Evolutionary conservation across 805 yeast species (phyloP).

Genomic region (Kodamaea sagamina): DNA sequence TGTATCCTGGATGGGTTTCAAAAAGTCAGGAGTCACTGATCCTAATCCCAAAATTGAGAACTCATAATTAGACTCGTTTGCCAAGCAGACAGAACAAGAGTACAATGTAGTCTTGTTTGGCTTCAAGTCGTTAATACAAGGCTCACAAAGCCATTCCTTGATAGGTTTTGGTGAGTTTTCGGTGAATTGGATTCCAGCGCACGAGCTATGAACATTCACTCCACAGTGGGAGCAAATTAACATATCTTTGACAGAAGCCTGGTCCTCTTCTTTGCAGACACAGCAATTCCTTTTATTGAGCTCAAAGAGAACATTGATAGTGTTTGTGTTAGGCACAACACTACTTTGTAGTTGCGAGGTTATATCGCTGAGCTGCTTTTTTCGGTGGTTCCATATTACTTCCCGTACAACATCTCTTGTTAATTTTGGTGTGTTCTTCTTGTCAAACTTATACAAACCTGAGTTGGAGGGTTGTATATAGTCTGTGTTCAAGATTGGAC

Average conservation of each 20-base stretch:
- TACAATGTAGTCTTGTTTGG: slow-evolving; percentile 60
- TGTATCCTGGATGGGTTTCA: slow-evolving; percentile 60
- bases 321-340: slow-evolving; percentile 5
- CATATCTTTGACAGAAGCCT: slow-evolving; percentile 33
- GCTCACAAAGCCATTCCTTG: slow-evolving; percentile 75
- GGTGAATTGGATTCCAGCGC: slow-evolving; percentile 55
- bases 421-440: slow-evolving; percentile 20
- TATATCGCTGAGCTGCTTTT: slow-evolving; percentile 31
- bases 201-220: slow-evolving; percentile 64
- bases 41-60: slow-evolving; percentile 44
- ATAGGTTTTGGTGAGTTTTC: slow-evolving; percentile 26
- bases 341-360: slow-evolving; percentile 20
- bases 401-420: slow-evolving; percentile 17
- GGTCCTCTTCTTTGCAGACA: slow-evolving; percentile 52
- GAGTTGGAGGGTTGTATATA: slow-evolving; percentile 20
- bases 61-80: slow-evolving; percentile 52
- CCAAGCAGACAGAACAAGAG: slow-evolving; percentile 65
- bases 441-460: slow-evolving; percentile 20
- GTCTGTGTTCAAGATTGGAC: slow-evolving; percentile 26
- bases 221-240: slow-evolving; percentile 67
- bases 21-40: slow-evolving; percentile 55
- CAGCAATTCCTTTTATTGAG: slow-evolving; percentile 48
- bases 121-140: slow-evolving; percentile 68
- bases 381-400: slow-evolving; percentile 21
- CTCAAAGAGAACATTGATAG: slow-evolving; percentile 21